phyloP scores from a whole-genome alignment of 495 filamentous ascomycete species.

The Aspergillus funiculosus region DNA sequence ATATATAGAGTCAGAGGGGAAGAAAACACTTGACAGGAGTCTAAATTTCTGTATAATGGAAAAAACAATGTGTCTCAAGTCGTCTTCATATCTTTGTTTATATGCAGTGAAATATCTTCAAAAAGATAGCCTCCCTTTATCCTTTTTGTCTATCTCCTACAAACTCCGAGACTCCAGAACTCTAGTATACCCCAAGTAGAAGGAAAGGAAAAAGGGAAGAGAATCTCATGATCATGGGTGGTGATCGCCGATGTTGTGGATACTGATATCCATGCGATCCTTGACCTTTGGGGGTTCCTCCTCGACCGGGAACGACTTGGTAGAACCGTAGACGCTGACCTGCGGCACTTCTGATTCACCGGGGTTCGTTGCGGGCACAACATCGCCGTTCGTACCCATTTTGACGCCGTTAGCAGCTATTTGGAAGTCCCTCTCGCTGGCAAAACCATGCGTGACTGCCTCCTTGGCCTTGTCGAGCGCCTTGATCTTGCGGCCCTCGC shows the following conservation, averaged over 20 bases:
- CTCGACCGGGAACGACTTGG: conserved; percentile 14
- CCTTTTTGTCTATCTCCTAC: conserved; percentile 19
- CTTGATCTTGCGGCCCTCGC: conserved; percentile 68
- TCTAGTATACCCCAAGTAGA: conserved; percentile 6
- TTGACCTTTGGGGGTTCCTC: conserved; percentile 38
- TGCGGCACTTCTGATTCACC: conserved; percentile 35
- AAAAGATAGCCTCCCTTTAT: conserved; percentile 17
- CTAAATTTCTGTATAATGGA: conserved; percentile 2
- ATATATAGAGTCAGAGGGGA: too few relatives aligned
- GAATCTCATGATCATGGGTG: conserved; percentile 29
- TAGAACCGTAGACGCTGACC: conserved; percentile 28
- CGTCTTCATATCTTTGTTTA: conserved; percentile 12
- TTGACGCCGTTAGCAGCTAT: conserved; percentile 59
- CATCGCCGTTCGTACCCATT: conserved; percentile 50
- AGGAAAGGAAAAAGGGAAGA: conserved; percentile 1
- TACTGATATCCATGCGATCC: conserved; percentile 55
- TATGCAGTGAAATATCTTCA: conserved; percentile 17
- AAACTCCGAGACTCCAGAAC: conserved; percentile 25
- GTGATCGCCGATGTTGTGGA: conserved; percentile 54
- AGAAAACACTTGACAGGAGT: too few relatives aligned
- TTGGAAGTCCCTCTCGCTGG: conserved; percentile 54
- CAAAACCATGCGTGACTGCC: conserved; percentile 60
- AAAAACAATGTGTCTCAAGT: conserved; percentile 12
- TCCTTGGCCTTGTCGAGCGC: conserved; percentile 63
- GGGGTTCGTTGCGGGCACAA: conserved; percentile 43